These are phyloP conservation scores for Suillus lakei DNA, from an alignment of 768 basidiomycete genomes.

Conservation along the genomic window DNA sequence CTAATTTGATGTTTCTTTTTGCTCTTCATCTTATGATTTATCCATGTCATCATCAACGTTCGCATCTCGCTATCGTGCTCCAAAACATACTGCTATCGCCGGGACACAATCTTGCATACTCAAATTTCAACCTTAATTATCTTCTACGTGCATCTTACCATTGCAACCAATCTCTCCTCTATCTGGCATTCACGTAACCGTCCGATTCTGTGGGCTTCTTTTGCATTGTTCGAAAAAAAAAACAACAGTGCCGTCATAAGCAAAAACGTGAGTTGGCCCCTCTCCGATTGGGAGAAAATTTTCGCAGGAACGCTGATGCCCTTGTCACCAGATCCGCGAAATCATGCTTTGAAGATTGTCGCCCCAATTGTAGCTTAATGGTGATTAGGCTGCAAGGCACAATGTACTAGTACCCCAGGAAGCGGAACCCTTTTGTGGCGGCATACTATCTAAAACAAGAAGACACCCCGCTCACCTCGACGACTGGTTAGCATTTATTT, in stretches of 20 bases:
- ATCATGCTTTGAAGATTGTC: conserved; percentile 48
- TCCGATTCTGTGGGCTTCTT: conserved; percentile 9
- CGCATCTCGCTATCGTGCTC: conserved; percentile 13
- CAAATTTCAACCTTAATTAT: conserved; percentile 4
- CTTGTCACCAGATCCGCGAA: conserved; percentile 48
- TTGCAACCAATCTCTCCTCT: conserved; percentile 1
- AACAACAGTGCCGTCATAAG: conserved; percentile 64
- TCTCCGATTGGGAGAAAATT: conserved; percentile 3
- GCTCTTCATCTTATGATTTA: conserved; percentile 17
- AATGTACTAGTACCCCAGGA: not conserved
- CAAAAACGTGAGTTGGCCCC: conserved; percentile 62
- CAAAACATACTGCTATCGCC: conserved; percentile 14
- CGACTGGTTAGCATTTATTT: not conserved
- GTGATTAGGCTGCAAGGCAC: not conserved
- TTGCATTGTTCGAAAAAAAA: conserved; percentile 9
- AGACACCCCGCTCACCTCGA: not conserved
- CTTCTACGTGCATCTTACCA: conserved; percentile 1
- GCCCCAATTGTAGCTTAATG: not conserved
- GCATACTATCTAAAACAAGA: not conserved
- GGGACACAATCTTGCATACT: conserved; percentile 5
- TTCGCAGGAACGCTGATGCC: conserved; percentile 11
- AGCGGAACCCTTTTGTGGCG: not conserved
- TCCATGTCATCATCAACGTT: conserved; percentile 14
- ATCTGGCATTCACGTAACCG: conserved; percentile 29
- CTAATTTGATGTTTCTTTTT: conserved; percentile 33